These are phyloP conservation scores for Aspergillus alliaceus DNA, from an alignment of 2,329 filamentous ascomycete genomes.

Conservation along the genomic window DNA sequence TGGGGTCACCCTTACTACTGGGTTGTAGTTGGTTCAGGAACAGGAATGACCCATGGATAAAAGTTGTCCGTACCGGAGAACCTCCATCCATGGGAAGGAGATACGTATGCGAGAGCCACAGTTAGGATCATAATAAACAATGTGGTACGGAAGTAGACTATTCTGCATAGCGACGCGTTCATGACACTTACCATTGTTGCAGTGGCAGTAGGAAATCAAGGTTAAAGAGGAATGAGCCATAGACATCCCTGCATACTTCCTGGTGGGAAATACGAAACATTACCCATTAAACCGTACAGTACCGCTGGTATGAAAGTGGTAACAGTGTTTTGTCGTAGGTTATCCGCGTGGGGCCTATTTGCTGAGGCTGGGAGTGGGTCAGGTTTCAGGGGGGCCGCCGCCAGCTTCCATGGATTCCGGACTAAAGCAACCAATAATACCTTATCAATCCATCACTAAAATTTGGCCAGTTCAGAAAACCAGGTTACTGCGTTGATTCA, in stretches of 20 bases:
- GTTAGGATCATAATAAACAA: conserved; percentile 13
- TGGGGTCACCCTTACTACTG: background rate
- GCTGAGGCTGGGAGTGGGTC: conserved; percentile 20
- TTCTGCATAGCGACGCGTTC: conserved; percentile 18
- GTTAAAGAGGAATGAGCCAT: conserved; percentile 18
- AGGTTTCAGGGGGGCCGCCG: conserved; percentile 27
- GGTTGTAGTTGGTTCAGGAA: background rate
- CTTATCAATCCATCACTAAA: background rate
- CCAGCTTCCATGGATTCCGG: conserved; percentile 16
- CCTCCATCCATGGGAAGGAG: background rate
- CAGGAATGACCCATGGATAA: background rate
- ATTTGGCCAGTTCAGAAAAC: background rate
- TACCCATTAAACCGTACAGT: too few relatives aligned
- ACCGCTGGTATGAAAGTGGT: background rate
- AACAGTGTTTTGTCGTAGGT: too few relatives aligned
- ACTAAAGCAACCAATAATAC: background rate
- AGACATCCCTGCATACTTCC: conserved; percentile 31
- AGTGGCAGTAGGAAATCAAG: conserved; percentile 5
- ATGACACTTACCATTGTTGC: conserved; percentile 11
- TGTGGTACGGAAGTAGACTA: background rate
- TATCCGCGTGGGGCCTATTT: conserved; percentile 1
- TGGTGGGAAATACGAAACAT: background rate
- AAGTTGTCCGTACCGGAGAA: background rate
- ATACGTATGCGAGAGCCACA: background rate
- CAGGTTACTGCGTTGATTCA: background rate